These are phyloP conservation scores for Tieghemiomyces parasiticus DNA, from an alignment of 192 early-diverging fungal species.

Conservation along the genomic window DNA sequence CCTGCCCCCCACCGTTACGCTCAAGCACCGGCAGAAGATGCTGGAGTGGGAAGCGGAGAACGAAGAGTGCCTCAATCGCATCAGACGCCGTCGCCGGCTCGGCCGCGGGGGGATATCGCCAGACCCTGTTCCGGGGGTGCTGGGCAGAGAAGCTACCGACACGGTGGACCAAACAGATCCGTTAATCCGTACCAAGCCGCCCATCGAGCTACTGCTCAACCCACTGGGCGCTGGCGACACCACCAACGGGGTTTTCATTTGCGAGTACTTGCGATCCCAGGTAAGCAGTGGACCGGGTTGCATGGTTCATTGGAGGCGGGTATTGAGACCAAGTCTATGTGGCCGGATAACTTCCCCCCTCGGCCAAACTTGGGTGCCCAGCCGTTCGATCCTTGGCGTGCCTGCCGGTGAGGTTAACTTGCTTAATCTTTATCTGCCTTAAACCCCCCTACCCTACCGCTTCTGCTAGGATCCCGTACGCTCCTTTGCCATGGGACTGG, in stretches of 20 bases:
- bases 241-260: slow-evolving; percentile 23
- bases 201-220: slow-evolving; percentile 14
- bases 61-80: not conserved
- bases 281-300: too few relatives aligned
- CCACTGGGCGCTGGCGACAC: slow-evolving; percentile 26
- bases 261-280: slow-evolving; percentile 13
- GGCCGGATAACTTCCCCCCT: too few relatives aligned
- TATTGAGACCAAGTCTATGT: too few relatives aligned
- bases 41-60: slow-evolving; percentile 4
- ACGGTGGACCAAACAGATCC: not conserved
- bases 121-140: not conserved
- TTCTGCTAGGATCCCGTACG: not conserved
- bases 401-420: too few relatives aligned
- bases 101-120: not conserved
- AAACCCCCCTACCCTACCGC: too few relatives aligned
- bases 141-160: not conserved
- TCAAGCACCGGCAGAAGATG: not conserved
- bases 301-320: too few relatives aligned
- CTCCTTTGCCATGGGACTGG: slow-evolving; percentile 24
- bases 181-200: not conserved
- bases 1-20: slow-evolving; percentile 4
- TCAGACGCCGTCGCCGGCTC: not conserved
- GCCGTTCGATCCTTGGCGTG: too few relatives aligned
- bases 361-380: too few relatives aligned
- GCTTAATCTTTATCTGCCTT: too few relatives aligned